Base-by-base conservation (phyloP, 164 flowering plant species). In the Protea cynaroides region DNA sequence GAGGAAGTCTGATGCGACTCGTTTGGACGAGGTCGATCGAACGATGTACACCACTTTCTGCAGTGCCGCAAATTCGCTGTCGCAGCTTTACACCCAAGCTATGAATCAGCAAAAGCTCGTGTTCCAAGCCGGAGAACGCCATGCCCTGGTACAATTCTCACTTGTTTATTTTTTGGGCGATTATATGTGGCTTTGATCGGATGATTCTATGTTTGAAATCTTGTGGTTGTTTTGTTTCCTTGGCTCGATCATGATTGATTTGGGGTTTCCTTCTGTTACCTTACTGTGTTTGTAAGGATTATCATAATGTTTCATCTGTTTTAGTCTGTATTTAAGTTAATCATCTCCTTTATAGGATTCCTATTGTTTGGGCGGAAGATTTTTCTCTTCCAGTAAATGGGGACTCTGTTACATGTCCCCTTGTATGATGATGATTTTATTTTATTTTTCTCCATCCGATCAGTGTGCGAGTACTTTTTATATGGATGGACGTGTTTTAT, bases 1-100 rank as follows among this genome's bases (percentile, higher is more conserved):
- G 86, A 81, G 90, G 82, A 90, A 90, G 69, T 84, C 96, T 11
- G 80, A 65, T 1, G 92, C 90, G 23, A 75, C 79, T 56, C 74
- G 87, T 52, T 76, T 90, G 7, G 96, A 90, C 59, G 96, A 90
- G 80, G 86, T 85, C 24, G 92, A 88, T 79, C 90, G 96, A 7
- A 83, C 73, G 68, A 88, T 86, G 86, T 78, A 88, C 77, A 56
- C 86, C 21, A 74, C 86, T 56, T 90, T 90, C 75, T 81, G 94
- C 72, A 75, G 76, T 73, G 87, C 89, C 3, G 96, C 96, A 21
- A 90, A 84, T 67, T 84, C 90, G 8, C 83, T 90, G 4, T 87
- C 96, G 0, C 96, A 90, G 76, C 90, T 90, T 36, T 86, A 90
- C 67, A 72, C 96, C 1, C 92, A 87, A 58, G 81, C 96, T 60